Evolutionary conservation across 805 yeast species (phyloP).

Genomic region (Novakomyces olei): DNA sequence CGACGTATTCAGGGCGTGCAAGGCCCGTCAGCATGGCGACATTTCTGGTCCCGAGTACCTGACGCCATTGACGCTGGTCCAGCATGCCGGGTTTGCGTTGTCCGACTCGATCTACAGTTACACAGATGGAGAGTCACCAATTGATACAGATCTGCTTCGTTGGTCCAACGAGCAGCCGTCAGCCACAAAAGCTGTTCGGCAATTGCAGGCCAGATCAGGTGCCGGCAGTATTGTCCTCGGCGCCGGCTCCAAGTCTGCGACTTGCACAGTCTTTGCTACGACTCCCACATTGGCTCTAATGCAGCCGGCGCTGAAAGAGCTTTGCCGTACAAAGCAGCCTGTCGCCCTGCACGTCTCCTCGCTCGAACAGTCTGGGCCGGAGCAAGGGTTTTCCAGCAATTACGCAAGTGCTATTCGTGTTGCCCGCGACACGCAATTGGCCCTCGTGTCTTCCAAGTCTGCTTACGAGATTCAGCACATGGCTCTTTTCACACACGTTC

Average conservation of each 20-base stretch:
- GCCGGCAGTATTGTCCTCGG: slow-evolving; percentile 66
- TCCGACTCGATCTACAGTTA: slow-evolving; percentile 33
- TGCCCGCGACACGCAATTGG: slow-evolving; percentile 40
- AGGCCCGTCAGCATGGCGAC: no score
- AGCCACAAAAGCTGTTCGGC: slow-evolving; percentile 42
- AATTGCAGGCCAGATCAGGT: slow-evolving; percentile 54
- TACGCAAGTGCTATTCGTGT: slow-evolving; percentile 36
- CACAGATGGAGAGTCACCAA: slow-evolving; percentile 37
- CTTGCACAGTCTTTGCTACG: slow-evolving; percentile 33
- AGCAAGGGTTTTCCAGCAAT: slow-evolving; percentile 36
- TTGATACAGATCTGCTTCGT: slow-evolving; percentile 34
- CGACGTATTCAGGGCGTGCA: no score
- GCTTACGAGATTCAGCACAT: slow-evolving; percentile 44
- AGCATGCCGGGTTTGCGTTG: slow-evolving; percentile 13
- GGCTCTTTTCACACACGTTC: slow-evolving; percentile 38
- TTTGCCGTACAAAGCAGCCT: slow-evolving; percentile 24
- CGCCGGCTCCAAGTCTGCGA: slow-evolving; percentile 22
- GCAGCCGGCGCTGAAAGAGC: slow-evolving; percentile 32
- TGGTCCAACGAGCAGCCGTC: slow-evolving; percentile 35
- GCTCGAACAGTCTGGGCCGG: slow-evolving; percentile 36
- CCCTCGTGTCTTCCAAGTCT: slow-evolving; percentile 47
- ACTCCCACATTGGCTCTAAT: slow-evolving; percentile 47
- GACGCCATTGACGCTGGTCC: slow-evolving; percentile 9
- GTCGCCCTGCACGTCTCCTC: slow-evolving; percentile 57
- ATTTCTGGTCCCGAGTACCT: slow-evolving; percentile 7